These are phyloP conservation scores for Backusella australiensis DNA, from an alignment of 192 early-diverging fungal species.

Conservation along the genomic window DNA sequence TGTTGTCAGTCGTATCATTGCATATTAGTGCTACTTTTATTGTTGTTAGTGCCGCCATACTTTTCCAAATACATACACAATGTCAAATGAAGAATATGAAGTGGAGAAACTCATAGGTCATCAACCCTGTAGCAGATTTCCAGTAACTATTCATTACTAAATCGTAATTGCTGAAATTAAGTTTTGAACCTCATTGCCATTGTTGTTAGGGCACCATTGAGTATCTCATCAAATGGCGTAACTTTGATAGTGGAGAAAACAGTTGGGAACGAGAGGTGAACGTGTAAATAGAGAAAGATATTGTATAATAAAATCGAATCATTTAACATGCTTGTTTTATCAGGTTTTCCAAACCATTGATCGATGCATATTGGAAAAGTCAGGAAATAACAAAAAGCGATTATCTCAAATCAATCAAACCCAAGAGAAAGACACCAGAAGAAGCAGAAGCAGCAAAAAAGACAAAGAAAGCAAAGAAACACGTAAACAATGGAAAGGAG, in stretches of 20 bases:
- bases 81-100: background rate
- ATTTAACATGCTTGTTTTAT: background rate
- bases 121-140: background rate
- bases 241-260: background rate
- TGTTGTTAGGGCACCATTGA: conserved; percentile 4
- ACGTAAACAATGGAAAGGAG: background rate
- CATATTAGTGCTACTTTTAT: background rate
- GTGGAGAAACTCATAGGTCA: background rate
- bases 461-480: background rate
- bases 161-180: background rate
- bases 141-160: background rate
- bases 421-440: background rate
- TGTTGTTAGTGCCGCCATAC: background rate
- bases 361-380: background rate
- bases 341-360: background rate
- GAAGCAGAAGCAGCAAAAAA: background rate
- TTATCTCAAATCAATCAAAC: background rate
- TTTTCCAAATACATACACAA: background rate
- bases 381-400: background rate
- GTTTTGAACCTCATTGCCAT: too few relatives aligned
- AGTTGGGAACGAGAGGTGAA: conserved; percentile 1
- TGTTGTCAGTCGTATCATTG: too few relatives aligned
- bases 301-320: too few relatives aligned
- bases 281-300: background rate
- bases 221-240: background rate